Base-by-base conservation (phyloP, 2,329 filamentous ascomycete genomes). In the Aspergillus sp. region DNA sequence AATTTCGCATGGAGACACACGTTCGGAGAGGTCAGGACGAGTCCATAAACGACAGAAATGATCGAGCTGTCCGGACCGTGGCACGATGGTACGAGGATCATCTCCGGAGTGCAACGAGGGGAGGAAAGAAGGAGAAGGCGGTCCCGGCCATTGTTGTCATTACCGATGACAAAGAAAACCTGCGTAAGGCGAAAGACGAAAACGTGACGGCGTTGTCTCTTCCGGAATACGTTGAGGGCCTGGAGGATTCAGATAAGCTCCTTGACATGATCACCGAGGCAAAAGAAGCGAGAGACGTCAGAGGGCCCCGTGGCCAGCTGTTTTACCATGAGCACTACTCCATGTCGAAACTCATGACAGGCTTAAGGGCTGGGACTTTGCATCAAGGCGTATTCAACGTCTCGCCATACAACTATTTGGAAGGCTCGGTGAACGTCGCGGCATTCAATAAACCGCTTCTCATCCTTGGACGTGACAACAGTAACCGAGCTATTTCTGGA, bases 331-430 rank as follows among this genome's bases (percentile, higher is more conserved):
- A 96, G 53, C 88, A 96, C 55, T 83, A 80, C 47, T 84, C 81
- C 6, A 69, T 91, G 57, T 95, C 89, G 4, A 93, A 81, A 60
- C 82, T 96, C 75, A 86, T 88, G 74, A 98, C 91, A 4, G 89
- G 88, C 1, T 73, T 95, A 35, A 93, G 93, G 65, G 78, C 78
- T 32, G 86, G 88, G 4, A 78, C 86, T 33, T 67, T 98, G 48
- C 91, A 98, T 56, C 89, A 98, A 61, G 91, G 91, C 5, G 80
- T 84, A 15, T 98, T 95, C 67, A 94, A 88, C 52, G 86, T 96
- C 16, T 96, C 91, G 5, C 85, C 86, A 1, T 98, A 96, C 69
- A 98, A 98, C 64, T 98, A 96, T 49, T 71, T 98, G 8, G 91
- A 98, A 58, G 91, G 86, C 2, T 86, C 86, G 1, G 82, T 96